Evolutionary conservation across 768 basidiomycete species (phyloP).

Genomic region (Boletus tomentosulus): DNA sequence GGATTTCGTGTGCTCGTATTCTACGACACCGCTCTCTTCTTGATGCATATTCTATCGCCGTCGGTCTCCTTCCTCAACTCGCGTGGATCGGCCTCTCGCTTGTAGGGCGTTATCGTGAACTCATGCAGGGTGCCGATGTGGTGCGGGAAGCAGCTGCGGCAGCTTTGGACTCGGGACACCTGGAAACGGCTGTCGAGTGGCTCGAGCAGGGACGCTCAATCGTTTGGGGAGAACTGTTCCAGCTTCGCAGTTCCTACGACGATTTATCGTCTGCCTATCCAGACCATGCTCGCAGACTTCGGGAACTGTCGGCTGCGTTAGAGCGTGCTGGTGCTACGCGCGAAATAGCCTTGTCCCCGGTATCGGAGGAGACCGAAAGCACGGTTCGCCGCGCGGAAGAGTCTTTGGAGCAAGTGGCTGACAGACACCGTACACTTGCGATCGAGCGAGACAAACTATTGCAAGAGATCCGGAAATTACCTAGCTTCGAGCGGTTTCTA

Average conservation of each 20-base stretch:
- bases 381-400: not conserved
- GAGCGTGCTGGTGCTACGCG: not conserved
- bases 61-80: slow-evolving; percentile 21
- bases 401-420: slow-evolving; percentile 1
- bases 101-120: slow-evolving; percentile 11
- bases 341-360: not conserved
- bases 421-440: slow-evolving; percentile 4
- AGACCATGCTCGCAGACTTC: slow-evolving; percentile 2
- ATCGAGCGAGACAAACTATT: slow-evolving; percentile 1
- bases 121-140: slow-evolving; percentile 8
- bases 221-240: slow-evolving; percentile 13
- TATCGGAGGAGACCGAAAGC: not conserved
- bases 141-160: slow-evolving; percentile 22
- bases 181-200: slow-evolving; percentile 11
- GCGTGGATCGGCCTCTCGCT: slow-evolving; percentile 17
- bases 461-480: not conserved
- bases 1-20: slow-evolving; percentile 1
- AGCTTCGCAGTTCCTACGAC: slow-evolving; percentile 8
- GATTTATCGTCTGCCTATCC: slow-evolving; percentile 4
- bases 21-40: slow-evolving; percentile 10
- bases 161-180: slow-evolving; percentile 11
- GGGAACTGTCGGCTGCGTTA: not conserved
- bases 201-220: slow-evolving; percentile 16
- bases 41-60: slow-evolving; percentile 16
- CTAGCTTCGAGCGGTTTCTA: slow-evolving; percentile 6